Evolutionary conservation across 345 rosid species (phyloP), one percentile per base, ranked within the genome.

Genomic region (Excoecaria cochinchinensis): DNA sequence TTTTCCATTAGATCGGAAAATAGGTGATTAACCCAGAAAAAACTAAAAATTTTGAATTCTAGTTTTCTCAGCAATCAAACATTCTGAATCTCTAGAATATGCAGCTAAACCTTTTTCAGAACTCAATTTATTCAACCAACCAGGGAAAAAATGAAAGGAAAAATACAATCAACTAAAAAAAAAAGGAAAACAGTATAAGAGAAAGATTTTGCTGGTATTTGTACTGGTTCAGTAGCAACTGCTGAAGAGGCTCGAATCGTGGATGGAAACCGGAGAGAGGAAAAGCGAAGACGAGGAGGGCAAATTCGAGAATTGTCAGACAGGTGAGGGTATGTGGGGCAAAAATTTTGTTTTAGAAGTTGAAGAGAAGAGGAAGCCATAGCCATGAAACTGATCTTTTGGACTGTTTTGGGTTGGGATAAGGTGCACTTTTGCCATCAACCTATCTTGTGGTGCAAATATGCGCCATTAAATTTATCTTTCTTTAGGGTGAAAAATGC

Each of bases 161-260:
- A 17, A 47, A 22, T 47, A 67, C 19, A 47, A 0, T 40, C 42
- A 40, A 19, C 4, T 3, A 68, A 14, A 47, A 16, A 17, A 53
- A 3, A 12, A 14, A 48, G 0, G 3, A 40, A 53, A 40, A 40
- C 4, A 63, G 36, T 5, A 4, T 21, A 70, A 31, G 17, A 10
- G 12, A 17, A 42, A 53, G 42, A 17, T 17, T 17, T 1, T 17
- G 50, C 36, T 63, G 66, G n/a, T 15, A 56, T 2, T 14, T 50
- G 44, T 60, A 88, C 97, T 74, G 84, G 76, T 81, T 91, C 80
- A 17, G 78, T 73, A 83, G 87, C 76, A 46, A 86, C 77, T 47
- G 87, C 81, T 3, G 83, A 85, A 62, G 58, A 66, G 61, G 83
- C 86, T 40, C 81, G 82, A 66, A 82, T 67, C 31, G 80, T 6